These are phyloP conservation scores for Lophiotrema nucula DNA, from an alignment of 495 filamentous ascomycete genomes.

Conservation along the genomic window DNA sequence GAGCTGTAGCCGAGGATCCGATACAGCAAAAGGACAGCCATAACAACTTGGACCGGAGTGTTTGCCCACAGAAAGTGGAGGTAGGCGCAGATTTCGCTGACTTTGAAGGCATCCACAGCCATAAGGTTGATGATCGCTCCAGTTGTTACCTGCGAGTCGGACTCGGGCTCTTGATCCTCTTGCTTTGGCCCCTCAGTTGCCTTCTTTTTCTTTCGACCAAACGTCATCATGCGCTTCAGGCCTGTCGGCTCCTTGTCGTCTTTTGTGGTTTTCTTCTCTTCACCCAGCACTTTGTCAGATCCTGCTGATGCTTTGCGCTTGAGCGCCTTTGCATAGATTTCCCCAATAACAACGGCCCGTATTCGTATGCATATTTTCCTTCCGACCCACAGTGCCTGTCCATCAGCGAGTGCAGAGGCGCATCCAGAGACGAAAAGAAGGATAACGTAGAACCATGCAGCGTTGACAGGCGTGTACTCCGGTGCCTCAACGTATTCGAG, in stretches of 20 bases:
- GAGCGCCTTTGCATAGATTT: conserved; percentile 97
- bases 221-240: conserved; percentile 52
- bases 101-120: conserved; percentile 99
- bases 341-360: conserved; percentile 92
- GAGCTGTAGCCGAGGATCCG: conserved; percentile 87
- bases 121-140: conserved; percentile 99
- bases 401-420: conserved; percentile 73
- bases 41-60: conserved; percentile 76
- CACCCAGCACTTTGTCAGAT: conserved; percentile 64
- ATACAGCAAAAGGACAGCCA: conserved; percentile 77
- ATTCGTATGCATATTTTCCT: conserved; percentile 90
- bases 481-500: conserved; percentile 90
- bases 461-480: conserved; percentile 72
- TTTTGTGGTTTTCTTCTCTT: conserved; percentile 44
- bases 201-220: conserved; percentile 64
- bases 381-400: conserved; percentile 89
- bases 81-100: conserved; percentile 88
- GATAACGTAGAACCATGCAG: conserved; percentile 94
- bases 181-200: conserved; percentile 42
- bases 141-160: conserved; percentile 77
- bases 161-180: conserved; percentile 43
- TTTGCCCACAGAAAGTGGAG: conserved; percentile 85
- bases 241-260: conserved; percentile 43
- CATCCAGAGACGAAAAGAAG: conserved; percentile 79
- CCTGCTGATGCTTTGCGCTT: conserved; percentile 82